These are phyloP conservation scores for Alternaria infectoria DNA, from an alignment of 2,329 filamentous ascomycete species.

Conservation along the genomic window DNA sequence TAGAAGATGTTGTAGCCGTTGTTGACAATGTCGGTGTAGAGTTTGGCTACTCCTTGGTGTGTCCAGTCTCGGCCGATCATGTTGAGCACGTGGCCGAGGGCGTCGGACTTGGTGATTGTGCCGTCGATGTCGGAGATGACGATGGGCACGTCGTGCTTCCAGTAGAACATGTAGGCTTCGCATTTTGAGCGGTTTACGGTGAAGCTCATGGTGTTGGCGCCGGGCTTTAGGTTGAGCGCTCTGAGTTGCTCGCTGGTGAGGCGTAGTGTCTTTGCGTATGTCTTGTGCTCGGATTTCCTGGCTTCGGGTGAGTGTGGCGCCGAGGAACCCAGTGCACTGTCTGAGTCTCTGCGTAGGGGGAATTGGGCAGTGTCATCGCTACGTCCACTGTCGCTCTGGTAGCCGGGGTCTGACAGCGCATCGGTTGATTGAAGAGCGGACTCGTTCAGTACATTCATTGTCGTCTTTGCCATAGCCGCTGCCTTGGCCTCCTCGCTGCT, in stretches of 20 bases:
- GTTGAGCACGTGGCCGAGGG: conserved; percentile 90
- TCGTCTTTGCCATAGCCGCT: conserved; percentile 72
- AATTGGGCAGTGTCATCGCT: conserved; percentile 64
- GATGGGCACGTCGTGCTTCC: conserved; percentile 88
- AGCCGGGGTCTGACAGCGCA: conserved; percentile 88
- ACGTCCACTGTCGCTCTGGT: conserved; percentile 82
- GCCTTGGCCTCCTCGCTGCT: conserved; percentile 96
- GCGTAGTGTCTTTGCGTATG: conserved; percentile 95
- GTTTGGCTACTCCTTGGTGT: conserved; percentile 92
- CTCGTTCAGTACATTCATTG: conserved; percentile 59
- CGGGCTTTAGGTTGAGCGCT: conserved; percentile 77
- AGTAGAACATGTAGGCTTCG: conserved; percentile 89
- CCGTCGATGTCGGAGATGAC: conserved; percentile 99
- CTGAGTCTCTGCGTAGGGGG: conserved; percentile 72
- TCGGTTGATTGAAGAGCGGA: conserved; percentile 69
- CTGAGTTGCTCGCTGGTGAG: conserved; percentile 96
- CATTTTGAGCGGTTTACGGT: conserved; percentile 95
- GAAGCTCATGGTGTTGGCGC: conserved; percentile 94
- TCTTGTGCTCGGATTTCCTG: conserved; percentile 71
- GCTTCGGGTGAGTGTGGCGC: conserved; percentile 61
- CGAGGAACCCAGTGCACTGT: conserved; percentile 69
- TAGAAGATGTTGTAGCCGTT: conserved; percentile 99
- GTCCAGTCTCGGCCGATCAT: conserved; percentile 99
- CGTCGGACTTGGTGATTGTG: conserved; percentile 97
- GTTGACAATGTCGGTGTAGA: conserved; percentile 92